Percentiles rank a stretch among this genome's conserved stretches.
These are phyloP conservation scores for Rhodamnia rubescens DNA, from an alignment of 345 rosid genomes.

Conservation along the genomic window DNA sequence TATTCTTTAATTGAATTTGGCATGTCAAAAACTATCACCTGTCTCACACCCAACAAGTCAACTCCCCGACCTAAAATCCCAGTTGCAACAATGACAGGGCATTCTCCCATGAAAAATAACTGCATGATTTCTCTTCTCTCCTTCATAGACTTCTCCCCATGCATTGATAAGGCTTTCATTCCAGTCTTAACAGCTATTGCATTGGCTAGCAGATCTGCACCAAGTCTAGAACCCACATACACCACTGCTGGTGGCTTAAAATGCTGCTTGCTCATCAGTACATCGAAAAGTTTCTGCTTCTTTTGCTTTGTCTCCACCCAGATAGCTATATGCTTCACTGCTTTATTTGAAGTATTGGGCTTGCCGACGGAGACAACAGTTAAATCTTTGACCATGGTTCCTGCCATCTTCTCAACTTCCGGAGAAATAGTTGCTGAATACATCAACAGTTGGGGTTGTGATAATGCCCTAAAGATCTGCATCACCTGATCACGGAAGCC, in stretches of 20 bases:
- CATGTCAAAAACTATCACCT: constrained; percentile 87
- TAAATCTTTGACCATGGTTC: constrained; percentile 37
- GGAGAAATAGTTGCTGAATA: constrained; percentile 73
- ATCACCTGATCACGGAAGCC: constrained; percentile 86
- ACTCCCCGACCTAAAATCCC: constrained; percentile 83
- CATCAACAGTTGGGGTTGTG: constrained; percentile 71
- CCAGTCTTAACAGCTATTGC: constrained; percentile 64
- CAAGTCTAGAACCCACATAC: constrained; percentile 74
- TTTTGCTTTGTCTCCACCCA: constrained; percentile 92
- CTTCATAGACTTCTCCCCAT: constrained; percentile 87
- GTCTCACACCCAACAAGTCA: constrained; percentile 70
- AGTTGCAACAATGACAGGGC: constrained; percentile 67
- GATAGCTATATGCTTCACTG: constrained; percentile 69
- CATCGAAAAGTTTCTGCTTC: constrained; percentile 89
- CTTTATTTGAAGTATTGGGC: constrained; percentile 52
- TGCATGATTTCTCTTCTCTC: constrained; percentile 79
- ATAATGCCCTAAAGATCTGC: constrained; percentile 69
- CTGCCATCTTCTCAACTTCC: constrained; percentile 61
- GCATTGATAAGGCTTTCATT: constrained; percentile 67
- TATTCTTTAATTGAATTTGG: constrained; percentile 68
- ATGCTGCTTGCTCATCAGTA: constrained; percentile 65
- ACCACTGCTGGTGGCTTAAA: constrained; percentile 68
- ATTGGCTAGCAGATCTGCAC: constrained; percentile 83
- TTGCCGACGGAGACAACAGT: constrained; percentile 43
- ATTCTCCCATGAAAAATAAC: constrained; percentile 61